Evolutionary conservation across 306 rosid genomes (phyloP).

Genomic region (Quercus agrifolia): DNA sequence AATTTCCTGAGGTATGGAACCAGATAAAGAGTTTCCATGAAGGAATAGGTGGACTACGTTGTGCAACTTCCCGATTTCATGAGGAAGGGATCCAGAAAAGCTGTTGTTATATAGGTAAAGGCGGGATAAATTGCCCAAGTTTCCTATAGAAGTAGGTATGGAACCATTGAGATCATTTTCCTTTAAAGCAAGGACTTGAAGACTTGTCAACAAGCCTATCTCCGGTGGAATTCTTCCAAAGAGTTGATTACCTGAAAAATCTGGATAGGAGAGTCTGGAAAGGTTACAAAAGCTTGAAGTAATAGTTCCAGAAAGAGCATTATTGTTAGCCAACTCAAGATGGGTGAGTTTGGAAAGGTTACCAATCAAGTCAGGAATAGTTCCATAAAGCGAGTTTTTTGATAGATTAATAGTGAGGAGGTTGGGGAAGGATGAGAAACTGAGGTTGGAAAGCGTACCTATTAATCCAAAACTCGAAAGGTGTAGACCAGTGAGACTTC

Average conservation of each 20-base stretch:
- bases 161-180: background rate
- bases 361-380: background rate
- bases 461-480: slow-evolving; percentile 13
- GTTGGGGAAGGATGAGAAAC: slow-evolving; percentile 13
- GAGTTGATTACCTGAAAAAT: too few relatives aligned
- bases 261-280: too few relatives aligned
- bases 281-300: too few relatives aligned
- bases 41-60: background rate
- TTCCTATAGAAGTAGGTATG: slow-evolving; percentile 12
- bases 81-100: background rate
- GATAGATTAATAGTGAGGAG: slow-evolving; percentile 4
- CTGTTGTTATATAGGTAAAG: background rate
- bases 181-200: too few relatives aligned
- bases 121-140: background rate
- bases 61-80: background rate
- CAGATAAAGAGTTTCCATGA: background rate
- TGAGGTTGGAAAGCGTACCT: slow-evolving; percentile 17
- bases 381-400: slow-evolving; percentile 6
- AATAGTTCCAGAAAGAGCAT: background rate
- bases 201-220: too few relatives aligned
- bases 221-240: too few relatives aligned
- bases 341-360: background rate
- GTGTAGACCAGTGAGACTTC: slow-evolving; percentile 5
- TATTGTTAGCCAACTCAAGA: background rate
- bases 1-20: background rate